Conservation (phyloP, 2,329 filamentous ascomycete species). For the Rhynchosporium secalis region DNA sequence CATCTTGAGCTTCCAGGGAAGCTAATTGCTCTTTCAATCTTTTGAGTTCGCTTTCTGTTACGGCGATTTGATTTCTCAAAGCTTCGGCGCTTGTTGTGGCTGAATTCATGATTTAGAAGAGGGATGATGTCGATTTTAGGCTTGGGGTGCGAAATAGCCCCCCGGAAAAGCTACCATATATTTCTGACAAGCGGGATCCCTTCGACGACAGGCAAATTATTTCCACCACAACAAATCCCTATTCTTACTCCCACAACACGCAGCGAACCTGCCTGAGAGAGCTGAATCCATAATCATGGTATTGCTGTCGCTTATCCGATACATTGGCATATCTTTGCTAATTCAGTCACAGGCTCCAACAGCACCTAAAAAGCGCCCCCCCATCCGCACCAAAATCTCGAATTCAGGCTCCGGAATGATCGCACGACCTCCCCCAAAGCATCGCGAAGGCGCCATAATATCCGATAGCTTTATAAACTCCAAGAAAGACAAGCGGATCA, state of each 20-base stretch:
- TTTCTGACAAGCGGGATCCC: constrained; percentile 3
- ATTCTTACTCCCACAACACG: neutral
- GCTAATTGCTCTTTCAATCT: constrained; percentile 49
- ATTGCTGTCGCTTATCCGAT: neutral
- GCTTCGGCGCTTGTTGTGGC: constrained; percentile 40
- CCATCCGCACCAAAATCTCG: constrained; percentile 56
- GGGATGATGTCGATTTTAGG: constrained; percentile 19
- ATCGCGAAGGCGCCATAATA: constrained; percentile 51
- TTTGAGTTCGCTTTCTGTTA: constrained; percentile 50
- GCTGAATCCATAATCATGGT: constrained; percentile 25
- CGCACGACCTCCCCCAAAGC: constrained; percentile 28
- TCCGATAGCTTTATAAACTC: constrained; percentile 63
- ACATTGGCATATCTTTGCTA: constrained; percentile 30
- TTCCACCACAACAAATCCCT: neutral
- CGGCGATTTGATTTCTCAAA: constrained; percentile 50
- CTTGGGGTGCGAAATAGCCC: neutral
- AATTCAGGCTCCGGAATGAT: constrained; percentile 48
- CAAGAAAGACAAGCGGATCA: constrained; percentile 81
- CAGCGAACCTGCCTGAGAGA: no score
- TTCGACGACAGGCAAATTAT: neutral
- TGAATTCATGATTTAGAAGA: constrained; percentile 41
- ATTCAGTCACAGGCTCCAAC: constrained; percentile 43
- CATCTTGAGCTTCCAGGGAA: constrained; percentile 29
- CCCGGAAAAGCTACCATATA: constrained; percentile 15
- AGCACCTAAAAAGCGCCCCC: constrained; percentile 53